A percentile compares a stretch with the other conserved stretches of the same genome.
Evolutionary conservation across 2,329 filamentous ascomycete species (phyloP).

Genomic region (Biscogniauxia mediterranea): DNA sequence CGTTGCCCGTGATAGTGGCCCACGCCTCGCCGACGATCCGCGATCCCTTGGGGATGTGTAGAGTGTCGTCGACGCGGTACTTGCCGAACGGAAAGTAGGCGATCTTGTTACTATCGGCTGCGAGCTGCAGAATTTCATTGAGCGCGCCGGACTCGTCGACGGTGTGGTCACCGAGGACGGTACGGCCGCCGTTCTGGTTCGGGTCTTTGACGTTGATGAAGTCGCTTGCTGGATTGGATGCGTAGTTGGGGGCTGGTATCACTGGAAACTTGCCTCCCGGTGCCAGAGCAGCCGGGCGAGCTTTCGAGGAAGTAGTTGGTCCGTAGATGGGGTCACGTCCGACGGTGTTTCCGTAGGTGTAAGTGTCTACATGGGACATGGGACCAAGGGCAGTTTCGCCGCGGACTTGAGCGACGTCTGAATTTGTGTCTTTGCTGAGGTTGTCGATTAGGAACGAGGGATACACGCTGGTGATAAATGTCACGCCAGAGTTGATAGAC

Average conservation of each 20-base stretch:
- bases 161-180: conserved; percentile 38
- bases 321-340: conserved; percentile 40
- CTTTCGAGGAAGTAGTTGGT: conserved; percentile 29
- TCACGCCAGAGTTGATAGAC: conserved; percentile 42
- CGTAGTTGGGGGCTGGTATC: conserved; percentile 40
- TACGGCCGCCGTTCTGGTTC: conserved; percentile 36
- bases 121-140: conserved; percentile 38
- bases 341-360: conserved; percentile 43
- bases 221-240: conserved; percentile 31
- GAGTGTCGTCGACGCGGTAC: conserved; percentile 51
- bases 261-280: conserved; percentile 38
- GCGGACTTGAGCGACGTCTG: conserved; percentile 35
- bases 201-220: conserved; percentile 44
- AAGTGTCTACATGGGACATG: conserved; percentile 37
- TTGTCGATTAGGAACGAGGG: conserved; percentile 46
- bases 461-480: conserved; percentile 36
- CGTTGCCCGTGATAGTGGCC: conserved; percentile 52
- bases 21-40: conserved; percentile 54
- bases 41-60: conserved; percentile 47
- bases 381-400: conserved; percentile 32
- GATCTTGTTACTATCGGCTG: conserved; percentile 41
- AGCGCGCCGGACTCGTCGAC: conserved; percentile 38
- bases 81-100: conserved; percentile 56
- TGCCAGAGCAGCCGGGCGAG: conserved; percentile 36
- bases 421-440: conserved; percentile 39